Percentiles rank a stretch among this genome's conserved stretches.
Evolutionary conservation across 2,329 filamentous ascomycete species (phyloP).

Genomic region (Fusarium pilosicola): DNA sequence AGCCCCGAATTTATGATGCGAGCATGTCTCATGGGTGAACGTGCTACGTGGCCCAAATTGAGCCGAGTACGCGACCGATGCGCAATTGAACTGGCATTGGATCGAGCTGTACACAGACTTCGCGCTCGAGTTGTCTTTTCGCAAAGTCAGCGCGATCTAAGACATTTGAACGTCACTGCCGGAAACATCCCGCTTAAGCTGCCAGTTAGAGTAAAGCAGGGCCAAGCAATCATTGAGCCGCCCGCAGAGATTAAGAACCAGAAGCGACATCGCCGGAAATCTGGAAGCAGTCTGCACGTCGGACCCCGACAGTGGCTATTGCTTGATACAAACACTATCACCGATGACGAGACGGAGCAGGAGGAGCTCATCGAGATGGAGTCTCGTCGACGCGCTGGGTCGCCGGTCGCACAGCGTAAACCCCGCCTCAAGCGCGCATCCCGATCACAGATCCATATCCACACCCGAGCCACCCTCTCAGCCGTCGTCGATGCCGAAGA

Average conservation of each 20-base stretch:
- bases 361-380: conserved; percentile 57
- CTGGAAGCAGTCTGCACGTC: conserved; percentile 59
- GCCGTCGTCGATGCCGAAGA: conserved; percentile 28
- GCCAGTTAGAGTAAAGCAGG: conserved; percentile 24
- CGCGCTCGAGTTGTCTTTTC: conserved; percentile 76
- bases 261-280: conserved; percentile 58
- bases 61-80: conserved; percentile 87
- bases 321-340: conserved; percentile 51
- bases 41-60: conserved; percentile 91
- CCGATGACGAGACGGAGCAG: conserved; percentile 57
- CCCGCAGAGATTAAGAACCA: conserved; percentile 44
- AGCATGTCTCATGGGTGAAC: conserved; percentile 80
- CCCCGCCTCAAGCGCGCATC: conserved; percentile 56
- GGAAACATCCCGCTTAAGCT: conserved; percentile 43
- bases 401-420: conserved; percentile 48
- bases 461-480: conserved; percentile 32
- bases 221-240: conserved; percentile 30
- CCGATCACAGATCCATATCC: conserved; percentile 52
- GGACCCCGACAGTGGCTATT: conserved; percentile 50
- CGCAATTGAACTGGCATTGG: conserved; percentile 86
- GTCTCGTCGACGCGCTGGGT: conserved; percentile 44
- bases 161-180: conserved; percentile 53
- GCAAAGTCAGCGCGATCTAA: conserved; percentile 69
- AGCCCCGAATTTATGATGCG: conserved; percentile 86
- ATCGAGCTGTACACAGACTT: conserved; percentile 76